Percentiles rank a stretch among this genome's conserved stretches.
Evolutionary conservation across 108 stramenopile species (phyloP).

Genomic region (Conticribra guillardii): DNA sequence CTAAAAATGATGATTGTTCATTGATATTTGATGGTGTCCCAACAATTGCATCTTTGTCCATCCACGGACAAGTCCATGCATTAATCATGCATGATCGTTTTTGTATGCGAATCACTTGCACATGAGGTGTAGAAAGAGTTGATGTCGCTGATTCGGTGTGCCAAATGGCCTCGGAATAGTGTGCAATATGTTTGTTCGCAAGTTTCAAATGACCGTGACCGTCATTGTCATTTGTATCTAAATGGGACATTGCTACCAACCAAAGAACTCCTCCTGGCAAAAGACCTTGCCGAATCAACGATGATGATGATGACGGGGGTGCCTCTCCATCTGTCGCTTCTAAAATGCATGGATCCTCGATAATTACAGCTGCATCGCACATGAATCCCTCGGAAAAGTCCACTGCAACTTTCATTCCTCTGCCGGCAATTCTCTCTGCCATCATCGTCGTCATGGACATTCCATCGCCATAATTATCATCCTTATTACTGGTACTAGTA

Average conservation of each 20-base stretch:
- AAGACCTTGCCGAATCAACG: conserved; percentile 8
- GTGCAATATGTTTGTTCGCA: not conserved
- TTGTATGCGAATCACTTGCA: conserved; percentile 9
- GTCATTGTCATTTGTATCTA: too few relatives aligned
- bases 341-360: not conserved
- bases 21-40: too few relatives aligned
- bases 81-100: conserved; percentile 40
- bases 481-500: too few relatives aligned
- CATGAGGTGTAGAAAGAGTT: conserved; percentile 4
- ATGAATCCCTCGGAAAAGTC: not conserved
- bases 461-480: conserved; percentile 1
- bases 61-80: conserved; percentile 44
- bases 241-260: conserved; percentile 18
- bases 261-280: conserved; percentile 39
- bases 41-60: conserved; percentile 33
- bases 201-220: not conserved
- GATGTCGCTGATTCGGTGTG: conserved; percentile 11
- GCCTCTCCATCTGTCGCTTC: too few relatives aligned
- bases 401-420: conserved; percentile 18
- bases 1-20: too few relatives aligned
- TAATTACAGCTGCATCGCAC: conserved; percentile 34
- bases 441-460: conserved; percentile 1
- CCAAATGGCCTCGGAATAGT: conserved; percentile 27
- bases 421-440: conserved; percentile 3
- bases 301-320: conserved; percentile 4